Evolutionary conservation across 2,329 filamentous ascomycete genomes (phyloP).

Genomic region (Fusarium pininemorale): DNA sequence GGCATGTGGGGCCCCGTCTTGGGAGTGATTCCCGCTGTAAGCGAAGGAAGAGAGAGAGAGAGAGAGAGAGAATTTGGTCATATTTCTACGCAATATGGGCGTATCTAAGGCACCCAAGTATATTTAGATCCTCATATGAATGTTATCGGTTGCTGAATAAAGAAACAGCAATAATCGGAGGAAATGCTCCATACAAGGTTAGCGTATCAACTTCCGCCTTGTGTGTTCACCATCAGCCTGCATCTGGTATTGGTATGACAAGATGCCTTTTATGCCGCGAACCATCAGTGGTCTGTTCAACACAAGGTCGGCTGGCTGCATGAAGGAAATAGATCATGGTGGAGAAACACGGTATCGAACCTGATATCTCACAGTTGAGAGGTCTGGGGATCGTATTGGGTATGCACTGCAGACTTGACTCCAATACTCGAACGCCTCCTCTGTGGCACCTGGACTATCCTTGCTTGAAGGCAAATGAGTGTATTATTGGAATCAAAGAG

Average conservation of each 20-base stretch:
- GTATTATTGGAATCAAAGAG: background rate
- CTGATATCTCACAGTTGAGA: background rate
- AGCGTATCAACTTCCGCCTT: background rate
- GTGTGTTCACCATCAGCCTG: background rate
- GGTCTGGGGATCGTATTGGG: background rate
- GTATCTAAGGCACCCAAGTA: too few relatives aligned
- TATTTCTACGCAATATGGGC: background rate
- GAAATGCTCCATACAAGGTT: background rate
- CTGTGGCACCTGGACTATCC: background rate
- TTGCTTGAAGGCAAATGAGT: background rate
- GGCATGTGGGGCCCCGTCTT: constrained; percentile 23
- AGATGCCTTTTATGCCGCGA: background rate
- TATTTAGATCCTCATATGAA: background rate
- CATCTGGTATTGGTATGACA: constrained; percentile 8
- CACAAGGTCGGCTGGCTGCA: constrained; percentile 21
- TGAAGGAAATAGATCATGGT: background rate
- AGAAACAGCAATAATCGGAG: background rate
- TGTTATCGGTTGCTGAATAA: background rate
- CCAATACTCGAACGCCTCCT: background rate
- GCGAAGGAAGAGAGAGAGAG: background rate
- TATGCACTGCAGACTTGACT: background rate
- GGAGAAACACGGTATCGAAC: background rate
- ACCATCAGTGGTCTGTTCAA: background rate
- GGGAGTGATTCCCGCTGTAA: constrained; percentile 12
- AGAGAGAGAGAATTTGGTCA: background rate